A percentile compares a stretch with the other conserved stretches of the same genome.
These are phyloP conservation scores for Aspergillus conjunctus DNA, from an alignment of 495 filamentous ascomycete genomes.

Conservation along the genomic window DNA sequence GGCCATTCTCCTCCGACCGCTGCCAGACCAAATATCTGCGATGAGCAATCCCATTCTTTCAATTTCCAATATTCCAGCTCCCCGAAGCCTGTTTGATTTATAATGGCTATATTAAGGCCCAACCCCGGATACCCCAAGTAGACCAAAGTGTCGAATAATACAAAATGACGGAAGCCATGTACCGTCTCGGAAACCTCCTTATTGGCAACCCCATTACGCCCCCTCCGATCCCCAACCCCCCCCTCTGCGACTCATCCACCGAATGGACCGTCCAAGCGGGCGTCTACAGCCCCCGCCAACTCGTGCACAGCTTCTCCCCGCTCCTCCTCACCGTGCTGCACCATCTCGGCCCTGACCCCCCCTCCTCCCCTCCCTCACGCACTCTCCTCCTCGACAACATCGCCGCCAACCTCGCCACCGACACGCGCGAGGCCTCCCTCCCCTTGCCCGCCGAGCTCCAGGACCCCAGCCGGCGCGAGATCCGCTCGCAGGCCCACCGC, in stretches of 20 bases:
- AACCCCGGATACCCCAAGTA: too few species aligned
- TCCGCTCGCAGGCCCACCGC: constrained; percentile 29
- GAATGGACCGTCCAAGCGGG: constrained; percentile 19
- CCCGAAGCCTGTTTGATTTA: too few species aligned
- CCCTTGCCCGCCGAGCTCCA: constrained; percentile 13
- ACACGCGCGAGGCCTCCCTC: constrained; percentile 35
- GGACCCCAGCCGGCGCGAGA: constrained; percentile 30
- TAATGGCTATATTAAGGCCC: too few species aligned
- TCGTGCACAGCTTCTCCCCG: constrained; percentile 32
- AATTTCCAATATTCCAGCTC: too few species aligned
- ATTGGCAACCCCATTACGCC: neutral
- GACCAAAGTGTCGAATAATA: too few species aligned
- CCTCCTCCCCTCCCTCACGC: constrained; percentile 19
- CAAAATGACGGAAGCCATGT: neutral
- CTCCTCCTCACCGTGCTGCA: constrained; percentile 33
- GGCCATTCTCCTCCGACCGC: too few species aligned
- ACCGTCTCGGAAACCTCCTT: neutral
- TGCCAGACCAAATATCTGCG: too few species aligned
- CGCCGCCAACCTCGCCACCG: constrained; percentile 29
- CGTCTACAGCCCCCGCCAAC: constrained; percentile 33
- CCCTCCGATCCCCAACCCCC: neutral
- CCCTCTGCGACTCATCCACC: neutral
- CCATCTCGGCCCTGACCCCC: constrained; percentile 29
- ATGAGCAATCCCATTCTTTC: too few species aligned
- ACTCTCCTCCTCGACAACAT: constrained; percentile 32